Conservation (phyloP, 495 filamentous ascomycete genomes). For the Glarea lozoyensis region DNA sequence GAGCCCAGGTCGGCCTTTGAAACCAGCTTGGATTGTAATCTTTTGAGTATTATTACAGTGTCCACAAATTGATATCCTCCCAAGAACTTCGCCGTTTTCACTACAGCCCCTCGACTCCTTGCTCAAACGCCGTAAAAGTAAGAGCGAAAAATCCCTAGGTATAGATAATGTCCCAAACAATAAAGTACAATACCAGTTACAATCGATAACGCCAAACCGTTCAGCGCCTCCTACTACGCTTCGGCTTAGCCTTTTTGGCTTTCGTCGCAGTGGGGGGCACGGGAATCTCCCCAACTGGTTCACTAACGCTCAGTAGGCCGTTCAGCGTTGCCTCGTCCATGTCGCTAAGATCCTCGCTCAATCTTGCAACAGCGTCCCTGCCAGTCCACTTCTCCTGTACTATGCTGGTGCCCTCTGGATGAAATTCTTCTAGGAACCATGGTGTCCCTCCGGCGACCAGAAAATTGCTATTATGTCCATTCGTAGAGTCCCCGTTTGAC, state of each 20-base stretch:
- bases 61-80: too few relatives aligned
- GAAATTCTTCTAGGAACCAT: conserved; percentile 82
- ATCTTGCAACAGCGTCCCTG: conserved; percentile 60
- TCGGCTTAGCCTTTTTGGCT: conserved; percentile 20
- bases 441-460: conserved; percentile 68
- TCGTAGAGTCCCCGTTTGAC: conserved; percentile 24
- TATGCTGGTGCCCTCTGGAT: conserved; percentile 66
- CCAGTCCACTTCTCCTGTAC: conserved; percentile 42
- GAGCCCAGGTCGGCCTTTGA: too few relatives aligned
- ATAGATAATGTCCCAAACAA: not conserved
- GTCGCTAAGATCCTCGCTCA: conserved; percentile 82
- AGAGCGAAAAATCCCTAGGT: not conserved
- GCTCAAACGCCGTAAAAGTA: not conserved
- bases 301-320: conserved; percentile 38
- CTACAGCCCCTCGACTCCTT: too few relatives aligned
- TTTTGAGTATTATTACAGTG: too few relatives aligned
- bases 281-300: not conserved
- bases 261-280: conserved; percentile 6
- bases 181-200: conserved; percentile 19
- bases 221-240: conserved; percentile 11
- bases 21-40: too few relatives aligned
- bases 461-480: conserved; percentile 28
- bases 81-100: too few relatives aligned
- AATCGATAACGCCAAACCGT: conserved; percentile 3
- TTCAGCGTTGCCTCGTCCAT: conserved; percentile 80